Percentiles rank a stretch among this genome's conserved stretches.
Conservation (phyloP, 305 asterid species). For the Fraxinus floribunda region DNA sequence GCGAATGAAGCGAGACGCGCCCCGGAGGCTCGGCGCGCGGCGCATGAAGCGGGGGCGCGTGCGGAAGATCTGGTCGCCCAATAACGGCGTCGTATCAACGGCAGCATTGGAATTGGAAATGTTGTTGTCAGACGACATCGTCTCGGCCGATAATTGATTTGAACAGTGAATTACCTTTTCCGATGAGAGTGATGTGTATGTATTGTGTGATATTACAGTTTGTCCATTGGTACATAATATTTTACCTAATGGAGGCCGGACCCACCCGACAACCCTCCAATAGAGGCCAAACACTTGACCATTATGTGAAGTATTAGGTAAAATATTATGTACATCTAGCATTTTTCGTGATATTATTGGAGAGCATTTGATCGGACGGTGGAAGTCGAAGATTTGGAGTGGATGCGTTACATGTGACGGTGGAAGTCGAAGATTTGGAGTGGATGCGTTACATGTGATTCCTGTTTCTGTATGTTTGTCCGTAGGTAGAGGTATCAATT, state of each 20-base stretch:
- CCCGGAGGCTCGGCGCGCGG: conserved; percentile 56
- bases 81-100: conserved; percentile 46
- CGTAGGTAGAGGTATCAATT: too few relatives aligned
- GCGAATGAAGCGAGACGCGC: conserved; percentile 58
- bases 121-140: conserved; percentile 45
- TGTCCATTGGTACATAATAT: too few relatives aligned
- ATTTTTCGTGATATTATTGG: neutral
- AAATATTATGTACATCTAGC: too few relatives aligned
- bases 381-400: too few relatives aligned
- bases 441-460: neutral
- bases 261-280: too few relatives aligned
- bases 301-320: too few relatives aligned
- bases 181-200: neutral
- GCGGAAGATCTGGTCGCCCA: conserved; percentile 41
- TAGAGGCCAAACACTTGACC: too few relatives aligned
- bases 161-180: neutral
- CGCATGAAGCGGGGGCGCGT: conserved; percentile 37
- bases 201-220: neutral
- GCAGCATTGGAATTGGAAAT: conserved; percentile 23
- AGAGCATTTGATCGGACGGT: conserved; percentile 24
- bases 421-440: neutral
- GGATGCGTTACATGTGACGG: too few relatives aligned
- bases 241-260: too few relatives aligned
- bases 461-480: neutral
- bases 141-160: conserved; percentile 1